A percentile compares a stretch with the other conserved stretches of the same genome.
phyloP scores from a whole-genome alignment of 495 filamentous ascomycete species.

The Mycothermus thermophilus region DNA sequence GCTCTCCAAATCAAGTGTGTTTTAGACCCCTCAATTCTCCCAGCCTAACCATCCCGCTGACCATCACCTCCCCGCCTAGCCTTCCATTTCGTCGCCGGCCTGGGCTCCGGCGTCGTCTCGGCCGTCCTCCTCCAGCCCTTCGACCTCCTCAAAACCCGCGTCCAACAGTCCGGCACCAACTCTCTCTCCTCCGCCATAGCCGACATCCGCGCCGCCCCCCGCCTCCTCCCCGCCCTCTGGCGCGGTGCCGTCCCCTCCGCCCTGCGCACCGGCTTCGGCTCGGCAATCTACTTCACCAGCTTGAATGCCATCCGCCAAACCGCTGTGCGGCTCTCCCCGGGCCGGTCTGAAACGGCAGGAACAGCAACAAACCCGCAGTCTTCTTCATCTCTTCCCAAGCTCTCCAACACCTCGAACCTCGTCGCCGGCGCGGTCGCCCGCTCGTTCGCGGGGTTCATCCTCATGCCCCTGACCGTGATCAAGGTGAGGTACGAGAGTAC shows the following conservation, averaged over 20 bases:
- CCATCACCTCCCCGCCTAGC: slow-evolving; percentile 14
- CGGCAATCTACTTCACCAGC: slow-evolving; percentile 84
- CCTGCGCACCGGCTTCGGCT: slow-evolving; percentile 82
- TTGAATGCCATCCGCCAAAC: slow-evolving; percentile 69
- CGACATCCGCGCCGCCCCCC: slow-evolving; percentile 45
- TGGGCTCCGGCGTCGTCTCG: slow-evolving; percentile 71
- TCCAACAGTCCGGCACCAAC: slow-evolving; percentile 57
- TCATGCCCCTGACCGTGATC: slow-evolving; percentile 94
- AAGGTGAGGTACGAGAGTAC: slow-evolving; percentile 91
- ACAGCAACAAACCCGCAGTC: not conserved
- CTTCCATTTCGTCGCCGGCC: slow-evolving; percentile 83
- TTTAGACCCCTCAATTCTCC: not conserved
- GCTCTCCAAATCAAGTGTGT: slow-evolving; percentile 22
- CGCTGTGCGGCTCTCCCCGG: slow-evolving; percentile 39
- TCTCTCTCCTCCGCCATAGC: slow-evolving; percentile 59
- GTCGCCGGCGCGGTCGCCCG: slow-evolving; percentile 71
- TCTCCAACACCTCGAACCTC: slow-evolving; percentile 76
- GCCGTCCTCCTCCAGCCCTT: slow-evolving; percentile 88
- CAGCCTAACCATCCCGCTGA: not conserved
- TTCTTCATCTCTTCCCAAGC: slow-evolving; percentile 70
- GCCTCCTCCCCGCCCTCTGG: slow-evolving; percentile 64
- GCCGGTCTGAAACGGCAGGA: not conserved
- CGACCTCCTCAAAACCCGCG: slow-evolving; percentile 90
- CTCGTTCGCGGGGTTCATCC: slow-evolving; percentile 69
- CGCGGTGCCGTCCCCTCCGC: slow-evolving; percentile 84